Base-by-base conservation (phyloP, 371 early-diverging fungal species). In the Fennellomyces sp. region DNA sequence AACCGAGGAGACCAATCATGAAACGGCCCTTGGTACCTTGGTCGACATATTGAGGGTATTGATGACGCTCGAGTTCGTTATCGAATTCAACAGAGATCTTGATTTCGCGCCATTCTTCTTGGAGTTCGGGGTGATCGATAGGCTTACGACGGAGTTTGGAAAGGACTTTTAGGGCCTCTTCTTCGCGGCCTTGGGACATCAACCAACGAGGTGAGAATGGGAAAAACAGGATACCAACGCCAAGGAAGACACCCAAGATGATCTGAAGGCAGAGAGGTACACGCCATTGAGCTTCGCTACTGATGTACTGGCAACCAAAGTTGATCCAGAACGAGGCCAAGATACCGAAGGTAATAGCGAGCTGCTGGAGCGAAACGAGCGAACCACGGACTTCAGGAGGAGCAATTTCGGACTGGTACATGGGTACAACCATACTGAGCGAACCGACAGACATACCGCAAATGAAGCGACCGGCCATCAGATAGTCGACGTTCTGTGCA, bases 181-280 rank as follows among this genome's bases (percentile, higher is more conserved):
- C 87, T 31, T 84, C 73, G 17, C 88, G 83, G 47, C 71, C 81
- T 55, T 83, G 60, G 52, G 70, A 67, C 65, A 88, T 82, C 55
- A 97, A 75, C 94, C 94, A 97, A 72, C 97, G 92, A 36, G 96
- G 96, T 6, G 95, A 94, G 70, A 69, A 85, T 10, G 96, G 97
- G 80, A 94, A 87, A 70, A 92, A 80, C 21, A 83, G 31, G 66
- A 89, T 88, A 56, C 89, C 77, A 33, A 81, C 5, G 26, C 89
- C 69, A 27, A 97, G 82, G 25, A 94, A 67, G 17, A 81, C 41
- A 28, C 88, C 90, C 30, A 92, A 91, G 31, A 84, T 75, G n/a
- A 89, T 65, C 66, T 97, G 96, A 49, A 94, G 57, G 38, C 88
- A 90, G 38, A 94, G 78, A 5, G 94, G 90, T 29, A 90, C 60